Conservation (phyloP, 345 rosid genomes). For the Erodium maritimum region DNA sequence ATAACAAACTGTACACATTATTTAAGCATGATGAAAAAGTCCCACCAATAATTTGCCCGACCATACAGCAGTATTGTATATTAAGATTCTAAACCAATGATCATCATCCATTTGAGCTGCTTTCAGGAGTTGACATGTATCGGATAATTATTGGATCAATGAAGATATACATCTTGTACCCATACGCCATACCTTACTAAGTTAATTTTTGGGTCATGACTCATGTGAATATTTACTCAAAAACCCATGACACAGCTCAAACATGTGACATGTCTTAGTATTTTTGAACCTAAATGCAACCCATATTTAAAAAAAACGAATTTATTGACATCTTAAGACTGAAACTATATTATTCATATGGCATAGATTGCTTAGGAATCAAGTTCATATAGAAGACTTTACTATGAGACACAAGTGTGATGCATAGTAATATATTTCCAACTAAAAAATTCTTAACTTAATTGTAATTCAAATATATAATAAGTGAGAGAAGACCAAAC, state of each 20-base stretch:
- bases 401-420: background rate
- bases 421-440: background rate
- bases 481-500: constrained; percentile 7
- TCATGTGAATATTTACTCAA: too few relatives aligned
- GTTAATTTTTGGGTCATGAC: too few relatives aligned
- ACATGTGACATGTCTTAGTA: too few relatives aligned
- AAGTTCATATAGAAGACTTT: constrained; percentile 9
- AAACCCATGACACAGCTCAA: too few relatives aligned
- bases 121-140: too few relatives aligned
- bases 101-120: background rate
- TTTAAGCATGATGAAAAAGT: background rate
- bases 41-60: background rate
- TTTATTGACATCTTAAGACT: background rate
- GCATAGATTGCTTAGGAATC: constrained; percentile 19
- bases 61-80: background rate
- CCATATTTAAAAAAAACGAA: constrained; percentile 10
- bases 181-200: too few relatives aligned
- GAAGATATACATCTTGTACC: background rate
- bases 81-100: background rate
- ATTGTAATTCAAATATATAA: background rate
- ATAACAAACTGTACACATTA: background rate
- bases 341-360: background rate
- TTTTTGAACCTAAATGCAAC: background rate
- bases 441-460: background rate
- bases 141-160: too few relatives aligned